phyloP scores from a whole-genome alignment of 345 rosid genomes.

The Excoecaria agallocha region DNA sequence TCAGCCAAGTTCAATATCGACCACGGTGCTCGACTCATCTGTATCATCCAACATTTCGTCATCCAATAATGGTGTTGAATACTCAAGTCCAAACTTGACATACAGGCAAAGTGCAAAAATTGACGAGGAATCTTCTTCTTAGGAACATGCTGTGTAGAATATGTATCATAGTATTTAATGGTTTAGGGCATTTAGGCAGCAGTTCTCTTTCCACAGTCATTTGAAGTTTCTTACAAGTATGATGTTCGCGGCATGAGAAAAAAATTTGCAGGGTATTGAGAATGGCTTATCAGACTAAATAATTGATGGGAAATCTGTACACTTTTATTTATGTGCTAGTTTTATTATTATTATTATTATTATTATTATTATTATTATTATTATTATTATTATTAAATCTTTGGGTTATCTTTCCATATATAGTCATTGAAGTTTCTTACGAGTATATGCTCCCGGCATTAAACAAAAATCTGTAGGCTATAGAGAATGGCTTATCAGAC shows the following conservation, averaged over 20 bases:
- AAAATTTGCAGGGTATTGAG: neutral
- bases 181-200: neutral
- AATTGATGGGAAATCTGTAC: neutral
- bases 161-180: neutral
- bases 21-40: constrained; percentile 43
- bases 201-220: neutral
- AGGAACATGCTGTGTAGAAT: constrained; percentile 10
- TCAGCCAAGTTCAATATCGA: constrained; percentile 28
- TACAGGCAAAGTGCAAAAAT: constrained; percentile 41
- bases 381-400: no score
- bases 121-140: constrained; percentile 39
- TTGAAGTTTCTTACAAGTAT: neutral
- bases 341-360: neutral
- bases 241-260: neutral
- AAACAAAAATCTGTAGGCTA: neutral
- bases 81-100: constrained; percentile 42
- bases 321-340: neutral
- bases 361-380: no score
- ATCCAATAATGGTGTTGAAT: constrained; percentile 37
- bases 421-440: neutral
- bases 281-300: neutral
- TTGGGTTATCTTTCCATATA: neutral
- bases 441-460: neutral
- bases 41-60: constrained; percentile 53
- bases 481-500: neutral